Evolutionary conservation across 2,329 filamentous ascomycete species (phyloP).

Genomic region (Sphaerulina vaccinii): DNA sequence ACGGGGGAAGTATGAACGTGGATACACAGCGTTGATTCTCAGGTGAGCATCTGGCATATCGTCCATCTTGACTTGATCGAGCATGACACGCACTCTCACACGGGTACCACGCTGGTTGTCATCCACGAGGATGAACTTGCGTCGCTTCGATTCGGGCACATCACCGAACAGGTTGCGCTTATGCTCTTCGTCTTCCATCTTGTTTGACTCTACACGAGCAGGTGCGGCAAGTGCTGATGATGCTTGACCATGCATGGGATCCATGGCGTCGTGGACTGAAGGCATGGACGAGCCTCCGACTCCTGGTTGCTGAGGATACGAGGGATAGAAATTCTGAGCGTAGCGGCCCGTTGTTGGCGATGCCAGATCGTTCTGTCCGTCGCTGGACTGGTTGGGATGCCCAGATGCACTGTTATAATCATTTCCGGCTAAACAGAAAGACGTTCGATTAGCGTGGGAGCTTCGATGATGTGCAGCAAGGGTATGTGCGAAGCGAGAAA

Average conservation of each 20-base stretch:
- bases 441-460: constrained; percentile 45
- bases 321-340: constrained; percentile 72
- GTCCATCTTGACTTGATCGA: constrained; percentile 91
- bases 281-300: constrained; percentile 60
- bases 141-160: constrained; percentile 83
- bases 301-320: constrained; percentile 62
- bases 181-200: constrained; percentile 56
- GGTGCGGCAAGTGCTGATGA: constrained; percentile 37
- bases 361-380: constrained; percentile 49
- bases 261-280: constrained; percentile 61
- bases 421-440: constrained; percentile 55
- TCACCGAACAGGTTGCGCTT: constrained; percentile 78
- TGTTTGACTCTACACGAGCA: constrained; percentile 42
- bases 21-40: constrained; percentile 83
- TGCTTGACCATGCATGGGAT: constrained; percentile 40
- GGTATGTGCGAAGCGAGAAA: constrained; percentile 32
- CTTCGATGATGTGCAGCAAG: constrained; percentile 30
- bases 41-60: constrained; percentile 96
- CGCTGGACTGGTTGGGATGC: constrained; percentile 64
- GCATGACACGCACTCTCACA: constrained; percentile 83
- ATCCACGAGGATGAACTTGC: constrained; percentile 95
- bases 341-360: constrained; percentile 68
- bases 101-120: constrained; percentile 78
- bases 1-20: constrained; percentile 85
- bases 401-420: constrained; percentile 59